Base-by-base conservation (phyloP, 257 asterid species). In the Fraxinus pennsylvanica region DNA sequence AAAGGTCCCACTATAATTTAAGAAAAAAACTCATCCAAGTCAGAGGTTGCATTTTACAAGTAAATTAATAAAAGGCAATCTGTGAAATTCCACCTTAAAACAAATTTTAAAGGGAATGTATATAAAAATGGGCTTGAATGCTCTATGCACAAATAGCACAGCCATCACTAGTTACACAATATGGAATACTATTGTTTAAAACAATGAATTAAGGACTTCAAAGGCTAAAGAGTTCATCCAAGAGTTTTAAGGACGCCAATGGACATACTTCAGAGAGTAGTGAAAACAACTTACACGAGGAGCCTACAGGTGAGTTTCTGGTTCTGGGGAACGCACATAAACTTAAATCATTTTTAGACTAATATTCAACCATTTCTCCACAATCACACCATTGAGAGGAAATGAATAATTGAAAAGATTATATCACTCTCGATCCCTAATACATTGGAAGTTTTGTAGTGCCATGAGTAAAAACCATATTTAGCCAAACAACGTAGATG, bases 281-380 rank as follows among this genome's bases (percentile, higher is more conserved):
- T 25, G 68, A 22, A 57, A 61, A 21, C 68, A 61, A 57, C 3
- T 57, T 50, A 43, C 68, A 61, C 29, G 68, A 22, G 14, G 17
- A 72, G 71, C 72, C 43, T 7, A 13, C 76, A 21, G 13, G 2
- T 27, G 52, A 71, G 68, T 68, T 47, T 74, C 57, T 29, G 52
- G 19, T 30, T 27, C 39, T 21, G 41, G 35, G 63, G 54, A 41
- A 52, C 5, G 13, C 63, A 65, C 21, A 30, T 70, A 57, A 14
- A 41, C 7, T 8, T 61, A 71, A 25, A 65, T 29, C n/a, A 72
- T 50, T 73, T 15, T 41, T 52, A 25, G 30, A 19, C 57, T 22
- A 50, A 10, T 36, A 27, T n/a, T 63, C 80, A 54, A 54, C 27
- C 65, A 19, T n/a, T 39, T 2, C n/a, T 29, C 39, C 54, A 13